Conservation (phyloP, 768 basidiomycete genomes). For the Dictyophora rubrovolvata region DNA sequence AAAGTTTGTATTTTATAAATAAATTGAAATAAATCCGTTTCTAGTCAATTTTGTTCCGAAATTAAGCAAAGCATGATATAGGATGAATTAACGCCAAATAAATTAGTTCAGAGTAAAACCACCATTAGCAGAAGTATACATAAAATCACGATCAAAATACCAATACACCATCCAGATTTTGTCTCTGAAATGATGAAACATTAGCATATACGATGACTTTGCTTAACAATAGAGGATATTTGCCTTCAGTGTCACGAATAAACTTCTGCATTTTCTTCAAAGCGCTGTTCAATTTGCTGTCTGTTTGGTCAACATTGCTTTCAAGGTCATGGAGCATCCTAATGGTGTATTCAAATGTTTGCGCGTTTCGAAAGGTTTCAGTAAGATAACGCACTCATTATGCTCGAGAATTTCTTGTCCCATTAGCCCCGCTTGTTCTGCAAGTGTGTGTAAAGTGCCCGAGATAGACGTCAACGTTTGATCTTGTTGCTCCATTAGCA, state of each 20-base stretch:
- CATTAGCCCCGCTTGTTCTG: conserved; percentile 89
- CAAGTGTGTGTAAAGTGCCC: conserved; percentile 74
- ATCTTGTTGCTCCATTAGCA: conserved; percentile 86
- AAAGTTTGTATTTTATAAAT: too few species aligned
- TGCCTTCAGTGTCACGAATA: conserved; percentile 75
- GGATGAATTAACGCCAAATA: neutral
- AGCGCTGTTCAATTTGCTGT: conserved; percentile 52
- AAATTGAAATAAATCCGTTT: neutral
- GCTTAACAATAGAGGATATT: conserved; percentile 10
- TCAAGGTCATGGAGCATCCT: conserved; percentile 81
- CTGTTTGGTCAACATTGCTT: conserved; percentile 57
- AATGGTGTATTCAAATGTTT: neutral
- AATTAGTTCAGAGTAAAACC: conserved; percentile 47
- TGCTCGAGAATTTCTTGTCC: conserved; percentile 88
- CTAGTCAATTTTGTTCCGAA: neutral
- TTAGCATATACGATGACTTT: neutral
- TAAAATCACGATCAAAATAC: conserved; percentile 73
- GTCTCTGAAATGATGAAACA: conserved; percentile 41
- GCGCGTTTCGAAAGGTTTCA: conserved; percentile 1
- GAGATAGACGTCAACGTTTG: conserved; percentile 79
- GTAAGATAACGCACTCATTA: conserved; percentile 55
- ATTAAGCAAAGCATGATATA: neutral
- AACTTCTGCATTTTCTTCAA: conserved; percentile 69
- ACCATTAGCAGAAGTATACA: conserved; percentile 68
- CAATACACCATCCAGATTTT: conserved; percentile 84